Conservation (phyloP, 1,284 basidiomycete species). For the Nidula niveotomentosa region DNA sequence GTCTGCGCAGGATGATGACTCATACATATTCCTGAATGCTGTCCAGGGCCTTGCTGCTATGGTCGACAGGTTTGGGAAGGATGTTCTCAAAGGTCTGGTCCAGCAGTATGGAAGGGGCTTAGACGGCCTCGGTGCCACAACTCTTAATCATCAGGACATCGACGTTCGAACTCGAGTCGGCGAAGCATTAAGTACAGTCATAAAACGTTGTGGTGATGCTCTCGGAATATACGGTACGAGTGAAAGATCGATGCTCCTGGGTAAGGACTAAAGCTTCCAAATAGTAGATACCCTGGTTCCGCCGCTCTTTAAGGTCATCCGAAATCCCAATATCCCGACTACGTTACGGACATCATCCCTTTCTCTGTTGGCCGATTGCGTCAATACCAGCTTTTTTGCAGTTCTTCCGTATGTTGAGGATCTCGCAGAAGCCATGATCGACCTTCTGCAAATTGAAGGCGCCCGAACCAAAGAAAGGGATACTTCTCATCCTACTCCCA, state of each 20-base stretch:
- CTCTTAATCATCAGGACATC: constrained; percentile 64
- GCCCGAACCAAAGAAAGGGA: constrained; percentile 27
- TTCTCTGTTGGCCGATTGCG: constrained; percentile 78
- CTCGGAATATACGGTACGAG: constrained; percentile 65
- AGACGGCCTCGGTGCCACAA: constrained; percentile 44
- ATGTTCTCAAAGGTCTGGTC: constrained; percentile 68
- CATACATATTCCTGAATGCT: constrained; percentile 93
- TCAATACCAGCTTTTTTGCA: constrained; percentile 62
- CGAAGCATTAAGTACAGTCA: constrained; percentile 83
- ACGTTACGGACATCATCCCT: constrained; percentile 79
- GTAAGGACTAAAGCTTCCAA: too few relatives aligned
- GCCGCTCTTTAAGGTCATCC: constrained; percentile 60
- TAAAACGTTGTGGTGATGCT: constrained; percentile 72
- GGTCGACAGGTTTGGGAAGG: constrained; percentile 76
- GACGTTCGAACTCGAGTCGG: constrained; percentile 83
- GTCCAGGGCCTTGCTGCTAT: constrained; percentile 87
- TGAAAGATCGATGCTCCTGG: too few relatives aligned
- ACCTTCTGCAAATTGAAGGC: constrained; percentile 78
- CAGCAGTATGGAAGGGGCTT: constrained; percentile 60
- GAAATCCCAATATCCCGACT: constrained; percentile 61
- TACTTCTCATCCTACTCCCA: too few relatives aligned
- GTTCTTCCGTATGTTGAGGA: constrained; percentile 64
- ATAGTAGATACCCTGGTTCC: constrained; percentile 56
- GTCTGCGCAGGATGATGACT: constrained; percentile 89
- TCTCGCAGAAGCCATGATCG: constrained; percentile 67